Evolutionary conservation across 1,139 yeast genomes (phyloP).

Genomic region (Ogataea hybrid): DNA sequence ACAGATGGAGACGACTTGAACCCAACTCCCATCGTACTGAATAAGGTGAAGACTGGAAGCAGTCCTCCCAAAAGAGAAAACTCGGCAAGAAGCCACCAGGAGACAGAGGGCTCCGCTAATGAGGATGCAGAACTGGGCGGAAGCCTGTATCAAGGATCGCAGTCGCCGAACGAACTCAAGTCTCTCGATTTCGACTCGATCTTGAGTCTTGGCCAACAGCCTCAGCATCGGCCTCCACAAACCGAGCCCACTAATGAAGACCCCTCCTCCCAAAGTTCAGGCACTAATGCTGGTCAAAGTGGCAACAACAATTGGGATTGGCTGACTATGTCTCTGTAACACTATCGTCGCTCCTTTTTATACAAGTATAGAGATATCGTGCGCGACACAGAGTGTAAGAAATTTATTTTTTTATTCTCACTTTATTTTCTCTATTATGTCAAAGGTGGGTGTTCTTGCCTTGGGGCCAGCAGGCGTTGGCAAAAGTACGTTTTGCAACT

Average conservation of each 20-base stretch:
- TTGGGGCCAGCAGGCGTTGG: slow-evolving; percentile 99
- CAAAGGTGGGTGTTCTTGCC: slow-evolving; percentile 93
- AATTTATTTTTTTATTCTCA: slow-evolving; percentile 2
- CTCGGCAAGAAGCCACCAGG: slow-evolving; percentile 1
- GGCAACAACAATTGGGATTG: slow-evolving; percentile 31
- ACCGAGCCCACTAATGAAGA: slow-evolving; percentile 6
- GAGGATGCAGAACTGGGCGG: slow-evolving; percentile 11
- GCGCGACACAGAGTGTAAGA: slow-evolving; percentile 4
- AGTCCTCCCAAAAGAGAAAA: slow-evolving; percentile 4
- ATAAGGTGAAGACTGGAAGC: slow-evolving; percentile 7
- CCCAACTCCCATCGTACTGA: slow-evolving; percentile 28
- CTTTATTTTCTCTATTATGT: slow-evolving; percentile 47
- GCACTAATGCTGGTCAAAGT: slow-evolving; percentile 3
- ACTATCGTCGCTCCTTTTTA: not conserved
- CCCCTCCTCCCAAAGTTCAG: not conserved
- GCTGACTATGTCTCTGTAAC: slow-evolving; percentile 30
- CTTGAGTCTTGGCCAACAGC: slow-evolving; percentile 13
- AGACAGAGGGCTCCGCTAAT: slow-evolving; percentile 1
- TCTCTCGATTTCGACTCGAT: slow-evolving; percentile 23
- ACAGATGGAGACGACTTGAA: slow-evolving; percentile 32
- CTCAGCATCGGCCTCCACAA: slow-evolving; percentile 8
- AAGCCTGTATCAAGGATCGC: slow-evolving; percentile 5
- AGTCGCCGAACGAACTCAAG: slow-evolving; percentile 12
- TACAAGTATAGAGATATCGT: slow-evolving; percentile 1
- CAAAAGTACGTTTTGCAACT: slow-evolving; percentile 86